Base-by-base conservation (phyloP, 1,284 basidiomycete species). In the Trichosporon sp. region DNA sequence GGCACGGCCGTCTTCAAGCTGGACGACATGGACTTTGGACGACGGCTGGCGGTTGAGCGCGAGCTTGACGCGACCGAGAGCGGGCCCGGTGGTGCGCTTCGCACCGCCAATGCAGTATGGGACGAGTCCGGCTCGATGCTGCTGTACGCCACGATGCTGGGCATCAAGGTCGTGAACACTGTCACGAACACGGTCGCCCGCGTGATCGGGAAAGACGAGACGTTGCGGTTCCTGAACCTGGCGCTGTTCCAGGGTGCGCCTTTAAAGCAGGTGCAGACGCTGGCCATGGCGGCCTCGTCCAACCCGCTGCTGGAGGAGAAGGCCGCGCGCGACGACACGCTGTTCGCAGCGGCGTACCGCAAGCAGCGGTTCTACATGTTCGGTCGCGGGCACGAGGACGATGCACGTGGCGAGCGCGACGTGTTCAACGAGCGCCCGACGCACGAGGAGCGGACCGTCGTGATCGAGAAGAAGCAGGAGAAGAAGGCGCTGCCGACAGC, bases 21-120 rank as follows among this genome's bases (percentile, higher is more conserved):
- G 10, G 97, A 99, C 74, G 95, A 98, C 83, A 99, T 99, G 96
- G 97, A 99, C 81, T 98, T 99, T 79, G 96, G 97, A n/a, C 87
- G 97, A 70, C 88, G 97, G 10, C 86, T 99, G 65, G 97, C 97
- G 0, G 87, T 91, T 14, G 97, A 99, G 83, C 88, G 93, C 72
- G 96, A 99, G 78, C 84, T 99, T 65, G 94, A 98, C 66, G 54
- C 71, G 48, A 76, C 72, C 70, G 79, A 81, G 71, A 78, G 79
- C 69, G 77, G 81, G 16, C 76, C 81, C 1, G 79, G 83, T 19
- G 83, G 83, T n/a, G 72, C 82, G 67, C 70, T 85, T 71, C 77
- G 81, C 74, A 94, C 91, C 86, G 92, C 90, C 48, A 94, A 93
- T 79, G 93, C 91, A 0, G 88, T 96, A 12, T 99, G 96, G 93